Evolutionary conservation across 139 green algal genomes (phyloP).

Genomic region (Micractinium conductrix): DNA sequence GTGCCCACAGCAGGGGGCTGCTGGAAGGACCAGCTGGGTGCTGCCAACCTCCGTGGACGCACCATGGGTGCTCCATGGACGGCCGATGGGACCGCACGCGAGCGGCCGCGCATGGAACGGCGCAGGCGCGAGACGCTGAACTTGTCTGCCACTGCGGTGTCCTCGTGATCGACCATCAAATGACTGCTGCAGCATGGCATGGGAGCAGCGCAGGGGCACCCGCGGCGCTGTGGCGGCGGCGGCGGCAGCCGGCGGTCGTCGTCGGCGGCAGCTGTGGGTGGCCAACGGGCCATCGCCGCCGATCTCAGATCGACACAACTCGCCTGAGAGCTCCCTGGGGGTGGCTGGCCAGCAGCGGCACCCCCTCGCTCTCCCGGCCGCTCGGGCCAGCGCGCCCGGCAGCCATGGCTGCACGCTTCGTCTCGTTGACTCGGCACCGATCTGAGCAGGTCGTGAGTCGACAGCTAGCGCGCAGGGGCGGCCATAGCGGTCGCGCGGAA

Average conservation of each 20-base stretch:
- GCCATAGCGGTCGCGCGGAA: no score
- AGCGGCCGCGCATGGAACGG: constrained; percentile 5
- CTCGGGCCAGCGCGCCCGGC: no score
- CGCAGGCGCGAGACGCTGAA: constrained; percentile 24
- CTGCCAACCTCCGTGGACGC: no score
- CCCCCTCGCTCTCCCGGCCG: not conserved
- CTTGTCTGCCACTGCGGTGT: constrained; percentile 10
- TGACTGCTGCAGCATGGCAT: not conserved
- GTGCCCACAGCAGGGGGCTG: no score
- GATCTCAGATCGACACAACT: not conserved
- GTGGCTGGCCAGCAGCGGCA: constrained; percentile 16
- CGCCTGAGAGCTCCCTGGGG: constrained; percentile 25
- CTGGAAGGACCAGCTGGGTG: no score
- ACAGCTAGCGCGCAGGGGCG: no score
- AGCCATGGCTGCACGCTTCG: no score
- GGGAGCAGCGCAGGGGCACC: not conserved
- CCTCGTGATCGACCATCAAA: constrained; percentile 9
- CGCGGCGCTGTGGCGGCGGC: no score
- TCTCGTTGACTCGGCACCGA: no score
- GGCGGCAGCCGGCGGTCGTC: not conserved
- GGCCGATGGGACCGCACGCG: not conserved
- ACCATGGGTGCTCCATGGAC: constrained; percentile 26
- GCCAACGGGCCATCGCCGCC: not conserved
- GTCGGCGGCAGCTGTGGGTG: not conserved
- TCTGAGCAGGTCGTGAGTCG: no score